A percentile compares a stretch with the other conserved stretches of the same genome.
These are phyloP conservation scores for Ceratocystiopsis minuta DNA, from an alignment of 2,329 filamentous ascomycete species.

Conservation along the genomic window DNA sequence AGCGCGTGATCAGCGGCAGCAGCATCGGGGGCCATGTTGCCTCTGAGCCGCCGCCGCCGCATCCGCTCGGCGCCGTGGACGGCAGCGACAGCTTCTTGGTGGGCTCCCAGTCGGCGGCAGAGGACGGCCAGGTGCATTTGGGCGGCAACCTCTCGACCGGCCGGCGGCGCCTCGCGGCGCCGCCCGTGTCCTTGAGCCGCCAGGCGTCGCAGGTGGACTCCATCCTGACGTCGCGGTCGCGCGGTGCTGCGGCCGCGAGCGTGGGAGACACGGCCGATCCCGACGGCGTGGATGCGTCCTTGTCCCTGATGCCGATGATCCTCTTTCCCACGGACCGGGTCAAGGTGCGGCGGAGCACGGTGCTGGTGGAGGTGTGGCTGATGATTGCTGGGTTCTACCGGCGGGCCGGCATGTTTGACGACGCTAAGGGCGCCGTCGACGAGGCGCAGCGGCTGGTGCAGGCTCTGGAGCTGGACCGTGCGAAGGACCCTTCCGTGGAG, in stretches of 20 bases:
- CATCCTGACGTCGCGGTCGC: constrained; percentile 24
- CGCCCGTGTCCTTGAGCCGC: constrained; percentile 22
- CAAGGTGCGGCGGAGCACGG: constrained; percentile 28
- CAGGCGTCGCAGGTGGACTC: constrained; percentile 28
- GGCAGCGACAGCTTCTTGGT: constrained; percentile 30
- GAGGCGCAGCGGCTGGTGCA: constrained; percentile 68
- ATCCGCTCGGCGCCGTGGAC: constrained; percentile 24
- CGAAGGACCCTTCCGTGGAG: constrained; percentile 38
- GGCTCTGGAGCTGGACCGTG: constrained; percentile 48
- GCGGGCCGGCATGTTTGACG: constrained; percentile 60
- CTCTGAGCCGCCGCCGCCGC: constrained; percentile 18
- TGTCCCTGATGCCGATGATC: constrained; percentile 30
- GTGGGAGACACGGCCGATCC: constrained; percentile 16
- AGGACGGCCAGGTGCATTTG: constrained; percentile 20
- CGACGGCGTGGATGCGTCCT: constrained; percentile 23
- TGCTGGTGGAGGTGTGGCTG: constrained; percentile 70
- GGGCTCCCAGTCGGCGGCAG: constrained; percentile 9
- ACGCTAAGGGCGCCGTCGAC: constrained; percentile 59
- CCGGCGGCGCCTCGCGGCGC: constrained; percentile 19
- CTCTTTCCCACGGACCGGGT: constrained; percentile 37
- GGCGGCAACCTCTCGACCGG: constrained; percentile 21
- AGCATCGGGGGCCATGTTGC: constrained; percentile 18
- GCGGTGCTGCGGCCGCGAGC: constrained; percentile 14
- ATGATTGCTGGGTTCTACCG: constrained; percentile 80
- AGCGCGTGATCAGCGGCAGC: constrained; percentile 25